Percentiles rank a stretch among this genome's conserved stretches.
Evolutionary conservation across 2,329 filamentous ascomycete genomes (phyloP).

Genomic region (Mariannaea elegans): DNA sequence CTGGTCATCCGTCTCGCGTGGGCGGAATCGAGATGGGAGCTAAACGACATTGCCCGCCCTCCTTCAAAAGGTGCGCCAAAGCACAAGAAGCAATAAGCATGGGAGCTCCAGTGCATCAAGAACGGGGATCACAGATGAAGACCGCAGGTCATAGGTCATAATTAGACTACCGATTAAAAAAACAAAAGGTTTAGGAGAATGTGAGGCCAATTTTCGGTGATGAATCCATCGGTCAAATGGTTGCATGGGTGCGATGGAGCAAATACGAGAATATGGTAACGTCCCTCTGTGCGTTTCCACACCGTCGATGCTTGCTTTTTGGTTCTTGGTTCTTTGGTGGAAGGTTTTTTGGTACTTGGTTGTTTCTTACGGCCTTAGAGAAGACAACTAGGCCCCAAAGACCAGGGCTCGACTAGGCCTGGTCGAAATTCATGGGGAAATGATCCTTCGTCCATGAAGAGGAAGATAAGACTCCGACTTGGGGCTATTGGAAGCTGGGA

Average conservation of each 20-base stretch:
- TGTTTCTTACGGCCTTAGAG: background rate
- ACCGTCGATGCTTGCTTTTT: background rate
- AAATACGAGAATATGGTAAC: conserved; percentile 23
- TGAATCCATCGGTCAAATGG: background rate
- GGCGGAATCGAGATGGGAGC: conserved; percentile 6
- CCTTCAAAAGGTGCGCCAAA: background rate
- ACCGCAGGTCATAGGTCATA: background rate
- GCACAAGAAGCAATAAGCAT: background rate
- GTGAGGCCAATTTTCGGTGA: conserved; percentile 2
- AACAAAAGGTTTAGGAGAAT: background rate
- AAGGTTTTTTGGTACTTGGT: background rate
- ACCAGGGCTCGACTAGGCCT: conserved; percentile 7
- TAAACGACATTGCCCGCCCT: background rate
- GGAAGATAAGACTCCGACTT: conserved; percentile 32
- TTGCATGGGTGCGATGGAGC: conserved; percentile 11
- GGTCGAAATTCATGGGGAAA: conserved; percentile 7
- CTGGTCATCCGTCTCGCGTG: background rate
- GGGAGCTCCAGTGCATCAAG: background rate
- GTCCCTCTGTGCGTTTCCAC: background rate
- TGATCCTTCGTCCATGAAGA: conserved; percentile 14
- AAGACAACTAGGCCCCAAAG: background rate
- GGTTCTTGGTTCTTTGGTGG: background rate
- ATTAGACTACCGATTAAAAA: background rate
- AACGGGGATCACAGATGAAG: background rate
- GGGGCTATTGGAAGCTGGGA: background rate